phyloP scores from a whole-genome alignment of 1,284 basidiomycete genomes.

The Erythrobasidium hasegawianum region DNA sequence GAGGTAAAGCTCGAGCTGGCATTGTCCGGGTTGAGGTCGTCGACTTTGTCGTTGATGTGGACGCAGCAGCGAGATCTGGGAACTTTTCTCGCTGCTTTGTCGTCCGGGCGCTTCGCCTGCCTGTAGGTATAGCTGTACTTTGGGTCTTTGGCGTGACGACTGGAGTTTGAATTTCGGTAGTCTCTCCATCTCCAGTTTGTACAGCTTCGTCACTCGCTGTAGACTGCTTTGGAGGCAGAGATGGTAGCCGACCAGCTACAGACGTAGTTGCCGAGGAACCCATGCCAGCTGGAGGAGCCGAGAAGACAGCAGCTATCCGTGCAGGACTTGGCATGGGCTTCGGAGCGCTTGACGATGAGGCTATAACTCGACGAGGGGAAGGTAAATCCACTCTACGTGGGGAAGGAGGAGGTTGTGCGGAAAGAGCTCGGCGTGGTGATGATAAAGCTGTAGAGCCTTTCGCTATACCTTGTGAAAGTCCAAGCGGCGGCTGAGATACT shows the following conservation, averaged over 20 bases:
- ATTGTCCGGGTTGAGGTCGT: background rate
- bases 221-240: background rate
- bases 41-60: background rate
- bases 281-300: background rate
- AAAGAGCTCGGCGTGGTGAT: background rate
- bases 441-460: background rate
- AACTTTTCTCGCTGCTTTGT: background rate
- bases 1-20: constrained; percentile 9
- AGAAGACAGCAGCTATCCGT: no score
- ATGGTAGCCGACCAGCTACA: background rate
- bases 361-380: constrained; percentile 1
- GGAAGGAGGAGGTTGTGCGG: constrained; percentile 1
- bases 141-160: no score
- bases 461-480: background rate
- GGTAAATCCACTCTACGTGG: background rate
- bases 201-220: no score
- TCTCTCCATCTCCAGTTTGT: no score
- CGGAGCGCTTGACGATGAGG: no score
- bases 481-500: background rate
- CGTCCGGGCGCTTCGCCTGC: constrained; percentile 21
- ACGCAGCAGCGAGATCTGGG: background rate
- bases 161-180: no score
- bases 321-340: no score
- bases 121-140: no score
- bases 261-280: background rate